Percentiles rank a stretch among this genome's conserved stretches.
These are phyloP conservation scores for Turritis glabra DNA, from an alignment of 345 rosid species.

Conservation along the genomic window DNA sequence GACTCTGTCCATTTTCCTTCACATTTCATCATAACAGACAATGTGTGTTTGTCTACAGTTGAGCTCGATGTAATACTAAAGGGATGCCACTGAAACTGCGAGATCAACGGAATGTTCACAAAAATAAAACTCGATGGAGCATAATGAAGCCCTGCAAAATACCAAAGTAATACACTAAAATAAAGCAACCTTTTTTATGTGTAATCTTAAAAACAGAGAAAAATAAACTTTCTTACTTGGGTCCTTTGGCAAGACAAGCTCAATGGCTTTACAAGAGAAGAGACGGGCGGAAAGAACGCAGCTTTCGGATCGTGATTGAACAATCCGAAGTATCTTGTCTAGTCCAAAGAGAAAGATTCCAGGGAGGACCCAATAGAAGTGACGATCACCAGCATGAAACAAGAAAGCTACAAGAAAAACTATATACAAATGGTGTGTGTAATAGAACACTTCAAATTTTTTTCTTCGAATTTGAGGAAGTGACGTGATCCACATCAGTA, in stretches of 20 bases:
- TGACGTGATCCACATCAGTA: constrained; percentile 81
- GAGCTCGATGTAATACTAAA: constrained; percentile 85
- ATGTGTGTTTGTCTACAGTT: constrained; percentile 43
- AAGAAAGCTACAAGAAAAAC: constrained; percentile 68
- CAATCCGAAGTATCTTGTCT: constrained; percentile 67
- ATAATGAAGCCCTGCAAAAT: constrained; percentile 61
- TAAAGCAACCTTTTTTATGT: not conserved
- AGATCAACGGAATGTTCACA: constrained; percentile 66
- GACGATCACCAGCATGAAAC: constrained; percentile 89
- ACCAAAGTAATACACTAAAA: not conserved
- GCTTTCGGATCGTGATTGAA: constrained; percentile 65
- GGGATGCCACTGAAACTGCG: constrained; percentile 77
- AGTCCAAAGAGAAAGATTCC: constrained; percentile 78
- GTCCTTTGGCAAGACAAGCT: constrained; percentile 71
- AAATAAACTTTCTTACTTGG: constrained; percentile 47
- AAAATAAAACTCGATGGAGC: constrained; percentile 65
- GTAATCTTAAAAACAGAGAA: not conserved
- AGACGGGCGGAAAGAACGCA: constrained; percentile 56
- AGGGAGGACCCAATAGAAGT: constrained; percentile 67
- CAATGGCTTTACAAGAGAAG: constrained; percentile 59
- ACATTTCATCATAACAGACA: constrained; percentile 68
- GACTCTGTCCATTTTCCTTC: constrained; percentile 66
- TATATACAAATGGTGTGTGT: constrained; percentile 72
- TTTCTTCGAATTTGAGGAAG: constrained; percentile 82
- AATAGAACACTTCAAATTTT: constrained; percentile 73